Percentiles rank a stretch among this genome's conserved stretches.
Evolutionary conservation across 345 rosid genomes (phyloP).

Genomic region (Capsella bursapastoris): DNA sequence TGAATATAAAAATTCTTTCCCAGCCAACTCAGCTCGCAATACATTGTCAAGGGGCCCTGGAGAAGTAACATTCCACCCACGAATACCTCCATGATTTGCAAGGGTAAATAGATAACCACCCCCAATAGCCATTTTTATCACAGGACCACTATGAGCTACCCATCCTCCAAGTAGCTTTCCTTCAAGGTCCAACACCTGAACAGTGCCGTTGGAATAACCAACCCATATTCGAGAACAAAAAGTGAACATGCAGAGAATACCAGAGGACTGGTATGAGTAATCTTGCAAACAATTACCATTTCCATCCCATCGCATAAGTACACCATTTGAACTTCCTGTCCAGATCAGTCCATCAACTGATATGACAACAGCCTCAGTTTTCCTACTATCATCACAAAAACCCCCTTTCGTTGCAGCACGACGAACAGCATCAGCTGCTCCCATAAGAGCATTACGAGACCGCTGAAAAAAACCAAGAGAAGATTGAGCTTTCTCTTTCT

Average conservation of each 20-base stretch:
- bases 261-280: constrained; percentile 55
- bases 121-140: constrained; percentile 64
- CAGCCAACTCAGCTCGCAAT: constrained; percentile 63
- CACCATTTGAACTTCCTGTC: constrained; percentile 85
- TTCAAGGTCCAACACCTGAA: constrained; percentile 73
- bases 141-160: constrained; percentile 79
- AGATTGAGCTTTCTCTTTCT: constrained; percentile 74
- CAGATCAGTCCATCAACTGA: constrained; percentile 76
- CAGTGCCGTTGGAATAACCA: constrained; percentile 67
- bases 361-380: constrained; percentile 70
- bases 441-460: constrained; percentile 88
- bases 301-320: constrained; percentile 84
- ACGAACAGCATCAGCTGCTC: constrained; percentile 98
- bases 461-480: constrained; percentile 87
- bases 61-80: constrained; percentile 79
- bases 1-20: constrained; percentile 63
- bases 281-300: constrained; percentile 82
- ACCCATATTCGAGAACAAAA: constrained; percentile 66
- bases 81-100: constrained; percentile 83
- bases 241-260: constrained; percentile 69
- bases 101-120: constrained; percentile 71
- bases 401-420: constrained; percentile 87
- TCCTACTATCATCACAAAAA: constrained; percentile 79
- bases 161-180: constrained; percentile 71
- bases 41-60: constrained; percentile 74